phyloP scores from a whole-genome alignment of 2,329 filamentous ascomycete genomes.

The Acarospora socialis region DNA sequence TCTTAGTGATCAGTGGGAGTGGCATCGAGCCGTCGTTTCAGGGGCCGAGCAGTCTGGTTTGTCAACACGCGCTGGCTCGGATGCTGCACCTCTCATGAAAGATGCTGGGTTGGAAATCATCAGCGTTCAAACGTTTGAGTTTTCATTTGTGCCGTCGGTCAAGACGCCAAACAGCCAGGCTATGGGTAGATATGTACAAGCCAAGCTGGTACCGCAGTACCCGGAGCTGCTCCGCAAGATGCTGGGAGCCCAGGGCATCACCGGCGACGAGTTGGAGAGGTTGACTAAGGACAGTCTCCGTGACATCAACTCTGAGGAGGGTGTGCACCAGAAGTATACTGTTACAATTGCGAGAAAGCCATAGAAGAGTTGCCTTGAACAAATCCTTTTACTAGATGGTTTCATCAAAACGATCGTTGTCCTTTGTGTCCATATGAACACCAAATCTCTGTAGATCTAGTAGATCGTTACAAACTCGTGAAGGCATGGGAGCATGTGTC shows the following conservation, averaged over 20 bases:
- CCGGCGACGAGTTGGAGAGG: conserved; percentile 3
- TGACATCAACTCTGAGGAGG: conserved; percentile 6
- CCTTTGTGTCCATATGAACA: too few species aligned
- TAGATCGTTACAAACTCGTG: too few species aligned
- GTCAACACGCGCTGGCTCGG: conserved; percentile 5
- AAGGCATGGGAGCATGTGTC: too few species aligned
- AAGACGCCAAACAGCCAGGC: conserved; percentile 5
- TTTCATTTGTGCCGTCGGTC: conserved; percentile 1
- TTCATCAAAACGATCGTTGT: too few species aligned
- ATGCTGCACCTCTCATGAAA: conserved; percentile 6
- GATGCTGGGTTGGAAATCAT: conserved; percentile 5
- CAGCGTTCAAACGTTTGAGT: conserved; percentile 5
- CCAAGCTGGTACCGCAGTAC: conserved; percentile 7
- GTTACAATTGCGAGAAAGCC: conserved; percentile 7
- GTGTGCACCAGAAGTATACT: conserved; percentile 7
- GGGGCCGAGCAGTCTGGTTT: conserved; percentile 2
- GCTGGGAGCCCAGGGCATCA: conserved; percentile 1
- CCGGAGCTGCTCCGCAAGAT: conserved; percentile 8
- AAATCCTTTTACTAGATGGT: too few species aligned
- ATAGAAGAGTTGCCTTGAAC: neutral
- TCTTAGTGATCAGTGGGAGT: conserved; percentile 7
- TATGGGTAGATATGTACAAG: conserved; percentile 8
- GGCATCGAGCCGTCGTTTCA: conserved; percentile 4
- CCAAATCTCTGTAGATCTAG: too few species aligned
- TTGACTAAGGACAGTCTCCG: conserved; percentile 1